phyloP scores from a whole-genome alignment of 352 stramenopile genomes.

The Phytophthora boehmeriae region DNA sequence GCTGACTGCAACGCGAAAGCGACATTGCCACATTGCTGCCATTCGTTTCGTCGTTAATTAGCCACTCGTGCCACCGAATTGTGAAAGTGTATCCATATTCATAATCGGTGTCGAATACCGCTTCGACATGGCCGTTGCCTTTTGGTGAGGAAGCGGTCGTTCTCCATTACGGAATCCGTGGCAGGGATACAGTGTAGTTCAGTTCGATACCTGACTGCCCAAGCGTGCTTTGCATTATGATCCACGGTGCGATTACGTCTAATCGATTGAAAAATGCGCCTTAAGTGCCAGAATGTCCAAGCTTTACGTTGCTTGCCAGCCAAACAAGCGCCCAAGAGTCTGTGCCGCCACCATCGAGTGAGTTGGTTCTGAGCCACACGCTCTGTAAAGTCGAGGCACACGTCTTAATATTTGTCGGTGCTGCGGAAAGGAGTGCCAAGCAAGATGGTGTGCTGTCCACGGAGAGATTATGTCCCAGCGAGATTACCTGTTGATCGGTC shows the following conservation, averaged over 20 bases:
- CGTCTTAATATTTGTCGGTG: not conserved
- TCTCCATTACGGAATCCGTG: too few relatives aligned
- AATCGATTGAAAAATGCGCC: too few relatives aligned
- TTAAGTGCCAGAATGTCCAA: too few relatives aligned
- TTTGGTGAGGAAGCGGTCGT: constrained; percentile 19
- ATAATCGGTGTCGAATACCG: constrained; percentile 16
- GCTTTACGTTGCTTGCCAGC: not conserved
- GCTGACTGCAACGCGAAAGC: too few relatives aligned
- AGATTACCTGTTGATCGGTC: too few relatives aligned
- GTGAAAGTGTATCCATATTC: not conserved
- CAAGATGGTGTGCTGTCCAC: not conserved
- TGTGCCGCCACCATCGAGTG: not conserved
- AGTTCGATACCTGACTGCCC: too few relatives aligned
- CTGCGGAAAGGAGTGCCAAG: not conserved
- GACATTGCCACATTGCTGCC: too few relatives aligned
- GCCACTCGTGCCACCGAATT: constrained; percentile 5
- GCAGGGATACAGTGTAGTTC: not conserved
- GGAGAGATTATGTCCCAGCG: not conserved
- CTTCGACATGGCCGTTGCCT: constrained; percentile 13
- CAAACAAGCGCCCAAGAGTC: too few relatives aligned
- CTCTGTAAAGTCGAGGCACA: not conserved
- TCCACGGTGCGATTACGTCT: too few relatives aligned
- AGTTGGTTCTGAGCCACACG: constrained; percentile 1
- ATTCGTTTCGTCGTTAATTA: not conserved
- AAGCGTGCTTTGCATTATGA: too few relatives aligned